Conservation (phyloP, 1,284 basidiomycete species). For the Marasmius fiardii region DNA sequence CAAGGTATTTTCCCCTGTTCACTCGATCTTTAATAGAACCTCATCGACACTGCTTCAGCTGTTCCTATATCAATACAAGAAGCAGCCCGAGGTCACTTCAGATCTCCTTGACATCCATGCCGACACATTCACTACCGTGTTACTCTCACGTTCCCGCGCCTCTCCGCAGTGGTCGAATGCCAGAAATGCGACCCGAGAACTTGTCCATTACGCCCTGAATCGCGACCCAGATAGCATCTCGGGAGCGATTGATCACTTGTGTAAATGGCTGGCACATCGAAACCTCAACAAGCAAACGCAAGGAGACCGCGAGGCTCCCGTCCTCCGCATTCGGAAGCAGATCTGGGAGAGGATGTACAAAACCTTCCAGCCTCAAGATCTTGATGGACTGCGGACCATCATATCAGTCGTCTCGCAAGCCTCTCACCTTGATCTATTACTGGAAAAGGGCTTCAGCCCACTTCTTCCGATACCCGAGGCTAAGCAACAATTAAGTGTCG, state of each 20-base stretch:
- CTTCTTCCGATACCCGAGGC: constrained; percentile 22
- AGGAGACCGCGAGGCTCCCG: constrained; percentile 8
- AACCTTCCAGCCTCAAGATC: constrained; percentile 53
- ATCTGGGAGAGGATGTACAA: constrained; percentile 72
- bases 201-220: constrained; percentile 42
- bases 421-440: constrained; percentile 66
- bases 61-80: constrained; percentile 30
- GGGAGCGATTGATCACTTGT: constrained; percentile 35
- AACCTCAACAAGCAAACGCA: constrained; percentile 16
- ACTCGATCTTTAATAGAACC: neutral
- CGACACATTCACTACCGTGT: constrained; percentile 54
- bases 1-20: constrained; percentile 46
- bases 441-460: constrained; percentile 43
- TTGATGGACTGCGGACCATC: constrained; percentile 52
- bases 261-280: constrained; percentile 32
- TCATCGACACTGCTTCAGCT: constrained; percentile 24
- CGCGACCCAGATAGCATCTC: constrained; percentile 42
- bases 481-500: constrained; percentile 36
- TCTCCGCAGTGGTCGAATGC: constrained; percentile 48
- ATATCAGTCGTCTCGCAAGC: constrained; percentile 54
- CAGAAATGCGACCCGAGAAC: constrained; percentile 41
- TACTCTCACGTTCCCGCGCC: constrained; percentile 47
- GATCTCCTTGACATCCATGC: constrained; percentile 55
- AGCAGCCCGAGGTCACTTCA: constrained; percentile 29
- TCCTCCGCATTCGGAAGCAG: constrained; percentile 44